A percentile compares a stretch with the other conserved stretches of the same genome.
Evolutionary conservation across 1,284 basidiomycete species (phyloP).

Genomic region (Chalciporus sp.): DNA sequence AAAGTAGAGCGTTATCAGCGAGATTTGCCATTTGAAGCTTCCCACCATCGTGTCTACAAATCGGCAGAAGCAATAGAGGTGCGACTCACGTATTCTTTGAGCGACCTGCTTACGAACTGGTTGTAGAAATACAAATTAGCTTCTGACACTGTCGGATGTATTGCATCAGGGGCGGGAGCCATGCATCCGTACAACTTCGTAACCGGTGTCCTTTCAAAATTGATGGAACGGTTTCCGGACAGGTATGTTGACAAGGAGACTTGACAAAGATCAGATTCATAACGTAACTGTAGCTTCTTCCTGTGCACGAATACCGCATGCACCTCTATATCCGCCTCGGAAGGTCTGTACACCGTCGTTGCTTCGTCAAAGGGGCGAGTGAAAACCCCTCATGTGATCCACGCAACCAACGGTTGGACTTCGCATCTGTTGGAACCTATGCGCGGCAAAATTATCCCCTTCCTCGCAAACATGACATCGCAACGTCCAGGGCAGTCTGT

Average conservation of each 20-base stretch:
- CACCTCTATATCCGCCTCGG: conserved; percentile 33
- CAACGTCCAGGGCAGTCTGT: conserved; percentile 47
- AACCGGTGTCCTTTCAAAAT: conserved; percentile 43
- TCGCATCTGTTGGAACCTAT: conserved; percentile 50
- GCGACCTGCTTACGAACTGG: neutral
- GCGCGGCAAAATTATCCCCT: conserved; percentile 49
- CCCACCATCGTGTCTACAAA: conserved; percentile 34
- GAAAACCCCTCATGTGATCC: conserved; percentile 49
- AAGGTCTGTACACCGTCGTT: conserved; percentile 39
- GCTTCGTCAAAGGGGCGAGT: conserved; percentile 45
- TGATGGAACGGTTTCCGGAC: conserved; percentile 38
- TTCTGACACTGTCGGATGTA: conserved; percentile 39
- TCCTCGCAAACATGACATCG: conserved; percentile 52
- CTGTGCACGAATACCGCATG: conserved; percentile 46
- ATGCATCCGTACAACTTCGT: conserved; percentile 51
- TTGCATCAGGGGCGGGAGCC: conserved; percentile 43
- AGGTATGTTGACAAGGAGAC: conserved; percentile 32
- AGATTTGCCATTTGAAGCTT: conserved; percentile 43
- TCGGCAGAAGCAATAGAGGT: conserved; percentile 40
- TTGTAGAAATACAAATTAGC: conserved; percentile 42
- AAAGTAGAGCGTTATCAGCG: conserved; percentile 38
- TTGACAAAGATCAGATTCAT: neutral
- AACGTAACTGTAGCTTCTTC: conserved; percentile 36
- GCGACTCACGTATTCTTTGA: conserved; percentile 1
- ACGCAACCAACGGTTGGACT: conserved; percentile 64